Percentiles rank a stretch among this genome's conserved stretches.
Evolutionary conservation across 495 filamentous ascomycete species (phyloP).

Genomic region (Penicillium salamii): DNA sequence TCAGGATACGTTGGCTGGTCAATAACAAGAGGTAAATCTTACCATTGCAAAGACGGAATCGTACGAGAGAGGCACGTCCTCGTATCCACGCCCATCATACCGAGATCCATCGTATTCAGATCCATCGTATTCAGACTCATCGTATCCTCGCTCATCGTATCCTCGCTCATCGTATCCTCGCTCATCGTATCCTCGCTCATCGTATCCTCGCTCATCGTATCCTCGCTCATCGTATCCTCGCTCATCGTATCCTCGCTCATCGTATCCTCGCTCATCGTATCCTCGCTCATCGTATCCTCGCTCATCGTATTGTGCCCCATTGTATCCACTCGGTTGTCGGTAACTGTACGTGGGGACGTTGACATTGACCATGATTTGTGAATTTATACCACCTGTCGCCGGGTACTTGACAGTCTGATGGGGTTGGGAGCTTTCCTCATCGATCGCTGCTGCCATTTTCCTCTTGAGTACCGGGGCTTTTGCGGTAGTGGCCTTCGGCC

Average conservation of each 20-base stretch:
- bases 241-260: too few species aligned
- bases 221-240: too few species aligned
- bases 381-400: not conserved
- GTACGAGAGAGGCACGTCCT: not conserved
- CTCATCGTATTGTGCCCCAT: too few species aligned
- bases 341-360: too few species aligned
- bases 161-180: too few species aligned
- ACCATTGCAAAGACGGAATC: not conserved
- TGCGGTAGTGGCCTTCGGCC: not conserved
- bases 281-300: too few species aligned
- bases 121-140: not conserved
- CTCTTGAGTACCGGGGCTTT: not conserved
- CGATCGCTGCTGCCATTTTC: not conserved
- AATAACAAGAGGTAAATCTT: not conserved
- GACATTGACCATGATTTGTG: too few species aligned
- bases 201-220: too few species aligned
- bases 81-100: not conserved
- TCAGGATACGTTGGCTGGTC: not conserved
- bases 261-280: too few species aligned
- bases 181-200: too few species aligned
- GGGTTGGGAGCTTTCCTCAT: not conserved
- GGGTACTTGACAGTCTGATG: not conserved
- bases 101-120: too few species aligned
- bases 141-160: too few species aligned
- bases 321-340: not conserved